phyloP scores from a whole-genome alignment of 164 flowering plant genomes.

The Stephania japonica region DNA sequence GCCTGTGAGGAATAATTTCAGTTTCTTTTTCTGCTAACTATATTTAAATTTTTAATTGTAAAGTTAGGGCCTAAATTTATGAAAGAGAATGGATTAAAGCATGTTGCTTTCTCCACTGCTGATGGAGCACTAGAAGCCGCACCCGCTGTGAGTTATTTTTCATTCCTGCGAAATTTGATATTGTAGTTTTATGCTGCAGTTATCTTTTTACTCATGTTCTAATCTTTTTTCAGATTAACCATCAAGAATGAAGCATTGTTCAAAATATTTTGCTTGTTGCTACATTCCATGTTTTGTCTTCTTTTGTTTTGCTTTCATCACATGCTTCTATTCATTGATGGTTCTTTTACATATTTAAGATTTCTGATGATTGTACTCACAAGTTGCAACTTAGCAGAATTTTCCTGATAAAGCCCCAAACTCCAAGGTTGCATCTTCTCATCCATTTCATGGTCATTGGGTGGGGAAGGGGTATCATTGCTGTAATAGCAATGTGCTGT shows the following conservation, averaged over 20 bases:
- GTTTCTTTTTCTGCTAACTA: background rate
- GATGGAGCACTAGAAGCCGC: slow-evolving; percentile 99
- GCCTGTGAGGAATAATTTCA: background rate
- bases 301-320: background rate
- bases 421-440: too few relatives aligned
- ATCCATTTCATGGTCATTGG: too few relatives aligned
- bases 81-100: slow-evolving; percentile 72
- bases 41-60: background rate
- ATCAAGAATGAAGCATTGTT: background rate
- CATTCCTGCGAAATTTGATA: background rate
- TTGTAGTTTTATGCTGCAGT: background rate
- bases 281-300: background rate
- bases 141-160: slow-evolving; percentile 65
- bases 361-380: background rate
- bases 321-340: background rate
- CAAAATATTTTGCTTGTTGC: background rate
- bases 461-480: too few relatives aligned
- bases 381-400: too few relatives aligned
- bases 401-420: too few relatives aligned
- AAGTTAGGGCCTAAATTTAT: slow-evolving; percentile 90
- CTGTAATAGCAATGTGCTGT: too few relatives aligned
- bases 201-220: background rate
- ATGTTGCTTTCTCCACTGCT: slow-evolving; percentile 85
- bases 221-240: slow-evolving; percentile 1
- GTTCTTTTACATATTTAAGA: background rate